These are phyloP conservation scores for Vicia sativa DNA, from an alignment of 306 rosid species.

Conservation along the genomic window DNA sequence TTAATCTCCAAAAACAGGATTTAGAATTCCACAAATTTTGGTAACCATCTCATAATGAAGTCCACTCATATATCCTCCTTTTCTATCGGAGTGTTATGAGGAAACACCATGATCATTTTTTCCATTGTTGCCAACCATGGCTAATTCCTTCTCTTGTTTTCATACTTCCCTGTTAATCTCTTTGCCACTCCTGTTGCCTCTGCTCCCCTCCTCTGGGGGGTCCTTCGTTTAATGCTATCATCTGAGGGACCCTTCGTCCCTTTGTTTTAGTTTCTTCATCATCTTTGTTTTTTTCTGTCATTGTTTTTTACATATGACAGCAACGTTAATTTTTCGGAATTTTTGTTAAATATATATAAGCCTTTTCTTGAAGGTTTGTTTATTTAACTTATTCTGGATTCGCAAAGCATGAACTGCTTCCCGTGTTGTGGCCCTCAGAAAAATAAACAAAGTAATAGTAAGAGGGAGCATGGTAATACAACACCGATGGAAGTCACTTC, in stretches of 20 bases:
- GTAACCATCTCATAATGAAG: constrained; percentile 37
- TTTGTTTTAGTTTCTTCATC: not conserved
- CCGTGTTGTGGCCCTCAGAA: constrained; percentile 70
- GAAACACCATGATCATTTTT: constrained; percentile 32
- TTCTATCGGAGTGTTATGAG: constrained; percentile 28
- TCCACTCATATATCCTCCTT: constrained; percentile 38
- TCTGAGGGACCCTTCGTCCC: constrained; percentile 67
- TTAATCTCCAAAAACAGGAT: constrained; percentile 7
- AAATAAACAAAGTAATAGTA: constrained; percentile 41
- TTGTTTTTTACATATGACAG: constrained; percentile 8
- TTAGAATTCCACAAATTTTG: constrained; percentile 25
- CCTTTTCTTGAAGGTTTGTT: not conserved
- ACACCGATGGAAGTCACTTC: constrained; percentile 2
- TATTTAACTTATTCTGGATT: not conserved
- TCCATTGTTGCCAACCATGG: constrained; percentile 24
- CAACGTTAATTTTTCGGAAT: constrained; percentile 3
- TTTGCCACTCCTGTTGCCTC: constrained; percentile 29
- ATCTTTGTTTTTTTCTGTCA: not conserved
- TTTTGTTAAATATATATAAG: not conserved
- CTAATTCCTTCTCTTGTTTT: constrained; percentile 24
- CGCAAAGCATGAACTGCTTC: constrained; percentile 73
- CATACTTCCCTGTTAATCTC: constrained; percentile 20
- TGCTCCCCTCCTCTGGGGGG: constrained; percentile 53
- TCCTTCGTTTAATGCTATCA: constrained; percentile 63
- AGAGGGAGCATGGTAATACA: constrained; percentile 38